phyloP scores from a whole-genome alignment of 257 asterid species.

The Ligustrum vulgare region DNA sequence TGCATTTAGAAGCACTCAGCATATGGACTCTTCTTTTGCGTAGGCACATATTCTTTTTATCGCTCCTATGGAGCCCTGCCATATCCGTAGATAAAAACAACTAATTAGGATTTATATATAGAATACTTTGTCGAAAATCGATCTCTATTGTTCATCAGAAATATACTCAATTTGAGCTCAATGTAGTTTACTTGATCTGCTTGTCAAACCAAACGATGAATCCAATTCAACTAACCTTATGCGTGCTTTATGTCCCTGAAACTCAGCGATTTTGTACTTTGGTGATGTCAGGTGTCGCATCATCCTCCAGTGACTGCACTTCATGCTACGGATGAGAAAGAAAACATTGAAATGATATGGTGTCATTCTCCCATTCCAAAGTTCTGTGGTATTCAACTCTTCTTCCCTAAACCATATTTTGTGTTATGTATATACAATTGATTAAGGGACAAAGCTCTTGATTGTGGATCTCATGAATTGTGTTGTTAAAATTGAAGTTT shows the following conservation, averaged over 20 bases:
- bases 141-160: background rate
- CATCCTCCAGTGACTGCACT: constrained; percentile 90
- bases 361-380: constrained; percentile 66
- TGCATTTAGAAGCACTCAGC: background rate
- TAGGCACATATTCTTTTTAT: too few species aligned
- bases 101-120: background rate
- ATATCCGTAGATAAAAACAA: background rate
- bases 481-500: too few species aligned
- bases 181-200: background rate
- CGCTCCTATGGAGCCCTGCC: background rate
- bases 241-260: background rate
- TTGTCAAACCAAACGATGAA: background rate
- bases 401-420: background rate
- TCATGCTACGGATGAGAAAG: constrained; percentile 76
- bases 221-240: background rate
- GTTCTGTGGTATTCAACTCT: constrained; percentile 52
- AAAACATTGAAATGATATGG: constrained; percentile 62
- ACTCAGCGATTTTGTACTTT: background rate
- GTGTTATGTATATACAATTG: background rate
- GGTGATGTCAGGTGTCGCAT: constrained; percentile 64
- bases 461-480: too few species aligned
- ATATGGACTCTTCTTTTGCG: background rate
- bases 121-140: background rate
- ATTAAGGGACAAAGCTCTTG: background rate
- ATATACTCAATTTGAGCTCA: background rate